Percentiles rank a stretch among this genome's conserved stretches.
Evolutionary conservation across 305 asterid genomes (phyloP).

Genomic region (Galium porrigens): DNA sequence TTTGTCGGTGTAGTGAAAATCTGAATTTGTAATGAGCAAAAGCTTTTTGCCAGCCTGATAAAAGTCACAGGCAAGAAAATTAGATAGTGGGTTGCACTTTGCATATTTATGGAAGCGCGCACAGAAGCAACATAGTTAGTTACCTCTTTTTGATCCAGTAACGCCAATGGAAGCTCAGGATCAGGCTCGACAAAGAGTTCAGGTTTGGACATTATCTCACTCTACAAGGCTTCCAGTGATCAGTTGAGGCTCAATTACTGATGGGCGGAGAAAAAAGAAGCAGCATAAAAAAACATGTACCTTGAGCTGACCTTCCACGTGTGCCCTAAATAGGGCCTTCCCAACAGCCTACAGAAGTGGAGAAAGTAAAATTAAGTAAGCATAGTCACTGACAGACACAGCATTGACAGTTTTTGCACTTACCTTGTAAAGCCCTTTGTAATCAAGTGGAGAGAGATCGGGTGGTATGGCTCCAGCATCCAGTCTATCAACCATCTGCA

Average conservation of each 20-base stretch:
- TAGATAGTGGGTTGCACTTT: neutral
- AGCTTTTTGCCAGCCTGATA: constrained; percentile 76
- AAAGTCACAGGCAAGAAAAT: constrained; percentile 14
- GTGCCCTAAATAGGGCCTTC: constrained; percentile 86
- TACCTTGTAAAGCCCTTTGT: constrained; percentile 88
- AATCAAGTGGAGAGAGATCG: constrained; percentile 62
- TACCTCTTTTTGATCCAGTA: constrained; percentile 86
- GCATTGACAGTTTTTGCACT: constrained; percentile 16
- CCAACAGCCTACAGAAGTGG: constrained; percentile 62
- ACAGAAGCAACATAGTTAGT: constrained; percentile 1
- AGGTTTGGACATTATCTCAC: constrained; percentile 85
- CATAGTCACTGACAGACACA: neutral
- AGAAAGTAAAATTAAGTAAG: constrained; percentile 14
- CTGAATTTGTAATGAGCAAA: constrained; percentile 81
- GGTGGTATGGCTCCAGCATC: constrained; percentile 57
- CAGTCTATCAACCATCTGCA: constrained; percentile 79
- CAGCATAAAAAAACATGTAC: constrained; percentile 21
- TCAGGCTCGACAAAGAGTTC: constrained; percentile 86
- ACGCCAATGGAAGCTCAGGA: constrained; percentile 84
- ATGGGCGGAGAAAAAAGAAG: constrained; percentile 13
- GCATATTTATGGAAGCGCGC: neutral
- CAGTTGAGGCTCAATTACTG: constrained; percentile 21
- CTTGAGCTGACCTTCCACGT: constrained; percentile 91
- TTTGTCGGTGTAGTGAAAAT: constrained; percentile 75
- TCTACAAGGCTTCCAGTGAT: constrained; percentile 30